These are phyloP conservation scores for Canavalia ensiformis DNA, from an alignment of 306 rosid genomes.

Conservation along the genomic window DNA sequence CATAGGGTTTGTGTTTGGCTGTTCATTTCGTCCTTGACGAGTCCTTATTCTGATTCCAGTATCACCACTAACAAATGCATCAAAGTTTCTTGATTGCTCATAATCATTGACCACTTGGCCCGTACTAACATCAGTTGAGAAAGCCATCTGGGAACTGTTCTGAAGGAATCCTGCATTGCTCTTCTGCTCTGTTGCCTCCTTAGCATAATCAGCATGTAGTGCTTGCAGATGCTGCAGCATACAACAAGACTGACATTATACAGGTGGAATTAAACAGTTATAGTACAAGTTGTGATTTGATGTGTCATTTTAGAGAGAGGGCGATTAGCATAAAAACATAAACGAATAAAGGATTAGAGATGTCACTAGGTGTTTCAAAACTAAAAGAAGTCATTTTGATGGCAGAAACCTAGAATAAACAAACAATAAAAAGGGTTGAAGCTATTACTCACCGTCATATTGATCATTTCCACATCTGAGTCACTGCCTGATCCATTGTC, in stretches of 20 bases:
- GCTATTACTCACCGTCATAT: slow-evolving; percentile 60
- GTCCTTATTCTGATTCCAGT: slow-evolving; percentile 58
- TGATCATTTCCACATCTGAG: slow-evolving; percentile 51
- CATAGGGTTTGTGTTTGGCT: slow-evolving; percentile 25
- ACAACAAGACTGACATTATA: slow-evolving; percentile 32
- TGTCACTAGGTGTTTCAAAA: not conserved
- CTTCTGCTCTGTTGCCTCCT: slow-evolving; percentile 43
- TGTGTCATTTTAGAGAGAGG: not conserved
- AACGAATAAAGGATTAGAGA: not conserved
- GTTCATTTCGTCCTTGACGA: slow-evolving; percentile 52
- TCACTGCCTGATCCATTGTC: slow-evolving; percentile 50
- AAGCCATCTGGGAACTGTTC: slow-evolving; percentile 45
- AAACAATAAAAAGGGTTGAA: slow-evolving; percentile 21
- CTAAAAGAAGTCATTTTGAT: slow-evolving; percentile 19
- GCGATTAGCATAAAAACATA: not conserved
- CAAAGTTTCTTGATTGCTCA: slow-evolving; percentile 53
- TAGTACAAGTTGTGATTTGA: not conserved
- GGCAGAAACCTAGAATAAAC: slow-evolving; percentile 37
- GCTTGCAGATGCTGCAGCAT: slow-evolving; percentile 57
- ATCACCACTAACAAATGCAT: slow-evolving; percentile 29
- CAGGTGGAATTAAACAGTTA: slow-evolving; percentile 14
- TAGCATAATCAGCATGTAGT: slow-evolving; percentile 21
- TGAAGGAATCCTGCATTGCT: slow-evolving; percentile 36
- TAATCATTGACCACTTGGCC: slow-evolving; percentile 42
- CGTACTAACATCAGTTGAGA: slow-evolving; percentile 42